Conservation (phyloP, 148 eudicot species). For the Fagopyrum esculentum region DNA sequence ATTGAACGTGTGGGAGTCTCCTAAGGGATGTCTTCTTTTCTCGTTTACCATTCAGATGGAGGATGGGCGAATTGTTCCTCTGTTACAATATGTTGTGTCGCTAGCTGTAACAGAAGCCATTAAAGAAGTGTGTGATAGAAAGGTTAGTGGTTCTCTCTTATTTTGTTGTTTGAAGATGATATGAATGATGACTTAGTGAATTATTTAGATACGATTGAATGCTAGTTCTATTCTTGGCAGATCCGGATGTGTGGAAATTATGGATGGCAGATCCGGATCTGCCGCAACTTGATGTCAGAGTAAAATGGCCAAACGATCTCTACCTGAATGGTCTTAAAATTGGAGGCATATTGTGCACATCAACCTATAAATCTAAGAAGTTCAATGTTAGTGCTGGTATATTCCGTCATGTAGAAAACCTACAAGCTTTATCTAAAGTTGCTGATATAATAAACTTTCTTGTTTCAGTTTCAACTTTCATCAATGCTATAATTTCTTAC, state of each 20-base stretch:
- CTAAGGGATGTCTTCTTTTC: conserved; percentile 70
- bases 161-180: background rate
- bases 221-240: background rate
- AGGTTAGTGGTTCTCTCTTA: conserved; percentile 32
- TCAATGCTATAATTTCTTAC: background rate
- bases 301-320: conserved; percentile 98
- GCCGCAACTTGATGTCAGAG: conserved; percentile 70
- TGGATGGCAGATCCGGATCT: conserved; percentile 38
- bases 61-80: conserved; percentile 75
- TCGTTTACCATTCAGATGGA: conserved; percentile 84
- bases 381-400: conserved; percentile 90
- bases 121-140: conserved; percentile 47
- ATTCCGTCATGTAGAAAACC: background rate
- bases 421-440: background rate
- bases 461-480: background rate
- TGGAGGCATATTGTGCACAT: conserved; percentile 94
- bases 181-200: background rate
- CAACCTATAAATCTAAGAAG: conserved; percentile 73
- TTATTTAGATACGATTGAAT: background rate
- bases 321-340: conserved; percentile 84
- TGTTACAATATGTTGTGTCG: conserved; percentile 73
- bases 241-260: background rate
- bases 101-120: conserved; percentile 90
- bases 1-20: conserved; percentile 83
- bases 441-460: background rate